Evolutionary conservation across 2,329 filamentous ascomycete genomes (phyloP).

Genomic region (Blumeriella jaapii): DNA sequence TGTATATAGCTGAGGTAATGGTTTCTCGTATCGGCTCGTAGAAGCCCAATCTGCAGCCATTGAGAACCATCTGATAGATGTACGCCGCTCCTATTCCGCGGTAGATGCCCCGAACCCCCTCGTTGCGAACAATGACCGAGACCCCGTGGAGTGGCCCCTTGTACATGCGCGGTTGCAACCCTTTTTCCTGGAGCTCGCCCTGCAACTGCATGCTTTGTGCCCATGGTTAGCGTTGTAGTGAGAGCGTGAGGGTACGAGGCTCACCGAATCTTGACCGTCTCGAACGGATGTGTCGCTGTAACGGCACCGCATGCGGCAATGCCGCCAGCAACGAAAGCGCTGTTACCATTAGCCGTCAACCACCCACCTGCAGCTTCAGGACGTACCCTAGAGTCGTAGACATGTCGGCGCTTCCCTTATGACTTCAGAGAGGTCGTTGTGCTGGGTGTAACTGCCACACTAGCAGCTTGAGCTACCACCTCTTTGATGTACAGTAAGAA

Average conservation of each 20-base stretch:
- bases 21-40: conserved; percentile 84
- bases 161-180: conserved; percentile 78
- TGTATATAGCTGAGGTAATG: conserved; percentile 58
- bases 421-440: conserved; percentile 11
- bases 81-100: conserved; percentile 87
- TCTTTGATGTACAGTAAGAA: conserved; percentile 1
- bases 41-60: conserved; percentile 92
- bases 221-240: conserved; percentile 13
- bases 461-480: conserved; percentile 9
- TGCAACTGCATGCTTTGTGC: conserved; percentile 76
- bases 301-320: conserved; percentile 96
- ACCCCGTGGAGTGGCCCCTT: conserved; percentile 86
- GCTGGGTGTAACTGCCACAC: conserved; percentile 8
- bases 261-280: conserved; percentile 96
- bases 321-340: conserved; percentile 90
- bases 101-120: conserved; percentile 76
- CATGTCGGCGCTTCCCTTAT: conserved; percentile 30
- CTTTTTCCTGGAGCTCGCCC: conserved; percentile 83
- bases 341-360: conserved; percentile 16
- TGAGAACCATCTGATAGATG: conserved; percentile 90
- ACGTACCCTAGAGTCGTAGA: conserved; percentile 41
- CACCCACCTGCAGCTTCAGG: background rate
- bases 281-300: conserved; percentile 94
- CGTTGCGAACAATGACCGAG: conserved; percentile 78
- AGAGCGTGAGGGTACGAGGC: conserved; percentile 1